These are phyloP conservation scores for Jackrogersella minutella DNA, from an alignment of 495 filamentous ascomycete genomes.

Conservation along the genomic window DNA sequence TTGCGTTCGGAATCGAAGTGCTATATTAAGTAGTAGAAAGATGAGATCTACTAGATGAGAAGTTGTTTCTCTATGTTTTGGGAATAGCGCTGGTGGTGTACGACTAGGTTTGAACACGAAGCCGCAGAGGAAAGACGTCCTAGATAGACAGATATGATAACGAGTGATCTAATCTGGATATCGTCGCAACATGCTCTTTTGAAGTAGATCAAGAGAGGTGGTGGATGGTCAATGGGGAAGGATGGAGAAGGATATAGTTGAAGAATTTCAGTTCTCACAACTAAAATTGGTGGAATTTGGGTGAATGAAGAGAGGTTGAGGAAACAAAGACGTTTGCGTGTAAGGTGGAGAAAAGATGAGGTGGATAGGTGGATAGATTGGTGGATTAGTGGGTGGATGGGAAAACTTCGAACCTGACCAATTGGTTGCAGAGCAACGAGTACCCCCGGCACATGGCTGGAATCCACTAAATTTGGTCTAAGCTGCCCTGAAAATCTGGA, in stretches of 20 bases:
- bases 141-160: slow-evolving; percentile 2
- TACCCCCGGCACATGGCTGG: slow-evolving; percentile 13
- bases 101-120: slow-evolving; percentile 14
- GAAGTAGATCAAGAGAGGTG: slow-evolving; percentile 23
- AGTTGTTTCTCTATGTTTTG: not conserved
- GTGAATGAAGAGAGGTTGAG: not conserved
- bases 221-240: not conserved
- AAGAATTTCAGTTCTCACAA: slow-evolving; percentile 16
- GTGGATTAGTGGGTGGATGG: not conserved
- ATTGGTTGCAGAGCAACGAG: slow-evolving; percentile 30
- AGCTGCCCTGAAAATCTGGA: not conserved
- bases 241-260: not conserved
- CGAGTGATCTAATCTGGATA: slow-evolving; percentile 9
- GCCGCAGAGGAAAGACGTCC: not conserved
- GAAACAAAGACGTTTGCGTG: slow-evolving; percentile 14
- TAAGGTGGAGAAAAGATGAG: slow-evolving; percentile 17
- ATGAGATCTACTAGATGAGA: not conserved
- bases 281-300: slow-evolving; percentile 12
- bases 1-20: slow-evolving; percentile 2
- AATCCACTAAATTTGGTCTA: not conserved
- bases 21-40: not conserved
- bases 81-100: not conserved
- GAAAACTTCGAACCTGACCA: slow-evolving; percentile 16
- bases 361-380: not conserved
- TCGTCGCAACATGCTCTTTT: slow-evolving; percentile 18